Evolutionary conservation across 257 asterid species (phyloP).

Genomic region (Salvia splendens): DNA sequence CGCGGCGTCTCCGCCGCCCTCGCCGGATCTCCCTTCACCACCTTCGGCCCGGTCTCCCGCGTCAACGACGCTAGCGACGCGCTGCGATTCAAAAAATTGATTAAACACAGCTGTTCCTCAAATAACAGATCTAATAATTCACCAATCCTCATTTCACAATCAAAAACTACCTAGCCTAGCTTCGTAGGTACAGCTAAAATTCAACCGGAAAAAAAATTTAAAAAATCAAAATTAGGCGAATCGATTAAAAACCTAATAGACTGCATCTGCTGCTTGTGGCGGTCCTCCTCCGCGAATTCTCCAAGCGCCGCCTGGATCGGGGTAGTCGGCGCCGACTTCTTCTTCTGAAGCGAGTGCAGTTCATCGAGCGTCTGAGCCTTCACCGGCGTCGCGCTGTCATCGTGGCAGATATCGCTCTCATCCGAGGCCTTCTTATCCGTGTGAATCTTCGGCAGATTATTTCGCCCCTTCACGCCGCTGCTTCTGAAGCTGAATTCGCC

Average conservation of each 20-base stretch:
- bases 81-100: constrained; percentile 33
- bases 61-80: constrained; percentile 92
- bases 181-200: neutral
- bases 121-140: neutral
- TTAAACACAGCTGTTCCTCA: neutral
- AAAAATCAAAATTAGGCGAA: neutral
- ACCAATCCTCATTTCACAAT: neutral
- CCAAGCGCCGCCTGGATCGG: constrained; percentile 57
- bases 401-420: constrained; percentile 63
- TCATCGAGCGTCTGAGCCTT: constrained; percentile 83
- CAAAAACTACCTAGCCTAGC: neutral
- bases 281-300: constrained; percentile 60
- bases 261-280: constrained; percentile 79
- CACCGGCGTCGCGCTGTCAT: constrained; percentile 71
- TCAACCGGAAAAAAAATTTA: neutral
- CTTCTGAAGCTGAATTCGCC: constrained; percentile 60
- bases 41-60: constrained; percentile 86
- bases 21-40: constrained; percentile 87
- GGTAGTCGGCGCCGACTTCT: constrained; percentile 80
- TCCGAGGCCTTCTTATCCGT: constrained; percentile 55
- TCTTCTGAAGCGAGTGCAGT: constrained; percentile 86
- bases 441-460: constrained; percentile 64
- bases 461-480: constrained; percentile 44
- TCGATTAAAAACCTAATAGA: constrained; percentile 52
- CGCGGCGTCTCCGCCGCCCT: constrained; percentile 63